Percentiles rank a stretch among this genome's conserved stretches.
Evolutionary conservation across 306 rosid genomes (phyloP).

Genomic region (Trifolium repens): DNA sequence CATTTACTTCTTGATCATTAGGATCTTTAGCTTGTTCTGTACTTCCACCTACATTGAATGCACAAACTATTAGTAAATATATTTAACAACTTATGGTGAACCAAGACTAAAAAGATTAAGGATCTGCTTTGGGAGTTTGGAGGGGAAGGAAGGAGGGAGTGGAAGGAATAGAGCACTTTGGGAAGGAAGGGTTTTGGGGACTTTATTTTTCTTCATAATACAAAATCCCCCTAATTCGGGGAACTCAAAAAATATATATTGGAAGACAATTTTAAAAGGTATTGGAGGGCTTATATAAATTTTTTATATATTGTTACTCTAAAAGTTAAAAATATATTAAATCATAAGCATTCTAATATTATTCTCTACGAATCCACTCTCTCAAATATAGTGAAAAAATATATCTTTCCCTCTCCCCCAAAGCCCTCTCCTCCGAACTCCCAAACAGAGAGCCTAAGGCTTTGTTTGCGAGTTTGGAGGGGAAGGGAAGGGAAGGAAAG

Average conservation of each 20-base stretch:
- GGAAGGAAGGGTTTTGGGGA: background rate
- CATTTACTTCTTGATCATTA: slow-evolving; percentile 61
- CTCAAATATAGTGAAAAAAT: background rate
- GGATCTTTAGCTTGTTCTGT: slow-evolving; percentile 51
- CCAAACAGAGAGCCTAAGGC: too few relatives aligned
- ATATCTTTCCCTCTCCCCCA: background rate
- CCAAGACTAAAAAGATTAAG: background rate
- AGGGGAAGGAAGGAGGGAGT: background rate
- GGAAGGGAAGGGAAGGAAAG: too few relatives aligned
- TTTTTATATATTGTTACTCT: too few relatives aligned
- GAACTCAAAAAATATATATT: background rate
- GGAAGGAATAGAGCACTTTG: background rate
- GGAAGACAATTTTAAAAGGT: background rate
- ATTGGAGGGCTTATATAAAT: too few relatives aligned
- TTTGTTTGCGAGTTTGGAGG: too few relatives aligned
- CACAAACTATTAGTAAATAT: slow-evolving; percentile 4
- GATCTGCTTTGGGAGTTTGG: background rate
- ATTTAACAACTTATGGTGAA: background rate
- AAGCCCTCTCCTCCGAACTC: background rate
- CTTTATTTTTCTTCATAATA: background rate
- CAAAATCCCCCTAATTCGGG: background rate
- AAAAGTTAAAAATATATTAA: too few relatives aligned
- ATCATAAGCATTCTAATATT: background rate
- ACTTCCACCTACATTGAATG: slow-evolving; percentile 60
- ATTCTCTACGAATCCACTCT: too few relatives aligned